Evolutionary conservation across 108 stramenopile genomes (phyloP), one percentile per base, ranked within the genome.

Genomic region (Schizochytrium sp.): DNA sequence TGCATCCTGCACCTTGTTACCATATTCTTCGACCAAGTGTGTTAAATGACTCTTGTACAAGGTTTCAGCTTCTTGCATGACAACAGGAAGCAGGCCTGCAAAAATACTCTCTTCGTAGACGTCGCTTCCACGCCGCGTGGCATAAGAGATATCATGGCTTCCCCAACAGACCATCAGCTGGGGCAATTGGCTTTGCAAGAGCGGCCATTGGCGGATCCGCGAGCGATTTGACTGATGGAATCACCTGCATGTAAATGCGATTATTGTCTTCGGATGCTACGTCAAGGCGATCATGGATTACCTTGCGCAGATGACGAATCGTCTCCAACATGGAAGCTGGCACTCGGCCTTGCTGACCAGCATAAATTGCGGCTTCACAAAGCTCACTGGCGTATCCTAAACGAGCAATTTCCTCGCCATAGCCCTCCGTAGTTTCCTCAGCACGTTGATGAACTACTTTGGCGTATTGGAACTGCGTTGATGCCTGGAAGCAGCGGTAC

Each of bases 401-500:
- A 55, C 56, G 56, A 0, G 88, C 72, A 46, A 91, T 72, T 42
- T 88, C 88, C 53, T 44, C 88, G 28, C 90, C 90, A 56, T 89
- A 91, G 8, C 90, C 88, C 72, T 88, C 58, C 44, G 69, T 88
- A 0, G 46, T 42, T 40, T 90, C 61, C n/a, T 61, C 87, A 17
- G 91, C 91, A 3, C 44, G 13, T 17, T 88, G 73, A 0, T 72
- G 69, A 8, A 55, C 60, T 3, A 88, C 88, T 41, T 72, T 72
- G 3, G 89, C 60, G 42, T 89, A 46, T 90, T 89, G 89, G 76
- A 69, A 89, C 15, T 89, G 57, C 4, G 92, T 60, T 28, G 88
- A 90, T 3, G 89, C 92, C 49, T 72, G 50, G 61, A 92, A 92
- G 88, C 90, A 89, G 4, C 56, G 72, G 19, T 41, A n/a, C 61